Evolutionary conservation across 1,284 basidiomycete species (phyloP).

Genomic region (Mycena citricolor): DNA sequence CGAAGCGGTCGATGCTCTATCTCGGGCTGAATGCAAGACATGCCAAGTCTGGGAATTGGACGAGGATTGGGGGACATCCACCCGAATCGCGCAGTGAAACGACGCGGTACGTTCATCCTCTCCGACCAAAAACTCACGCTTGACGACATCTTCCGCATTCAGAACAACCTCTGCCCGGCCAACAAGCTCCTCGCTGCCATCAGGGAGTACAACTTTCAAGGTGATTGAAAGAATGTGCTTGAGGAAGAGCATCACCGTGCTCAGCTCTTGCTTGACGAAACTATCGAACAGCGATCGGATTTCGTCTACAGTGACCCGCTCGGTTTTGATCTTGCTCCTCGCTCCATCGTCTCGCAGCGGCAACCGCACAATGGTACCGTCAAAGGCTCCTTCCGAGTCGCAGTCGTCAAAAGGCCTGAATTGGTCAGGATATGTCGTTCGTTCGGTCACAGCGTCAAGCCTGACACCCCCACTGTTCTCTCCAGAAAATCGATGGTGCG

Average conservation of each 20-base stretch:
- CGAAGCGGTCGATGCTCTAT: conserved; percentile 20
- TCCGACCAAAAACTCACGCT: too few species aligned
- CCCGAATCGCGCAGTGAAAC: too few species aligned
- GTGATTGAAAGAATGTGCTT: conserved; percentile 28
- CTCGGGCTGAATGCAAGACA: conserved; percentile 19
- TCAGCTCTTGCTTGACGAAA: conserved; percentile 30
- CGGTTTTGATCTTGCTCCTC: conserved; percentile 24
- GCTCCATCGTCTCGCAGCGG: conserved; percentile 25
- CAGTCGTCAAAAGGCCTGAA: conserved; percentile 25
- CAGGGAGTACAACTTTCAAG: conserved; percentile 25
- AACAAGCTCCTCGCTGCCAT: conserved; percentile 18
- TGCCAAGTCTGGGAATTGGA: conserved; percentile 21
- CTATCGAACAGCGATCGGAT: conserved; percentile 27
- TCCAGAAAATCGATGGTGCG: conserved; percentile 27
- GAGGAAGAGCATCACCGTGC: conserved; percentile 31
- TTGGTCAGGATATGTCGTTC: conserved; percentile 24
- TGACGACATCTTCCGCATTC: too few species aligned
- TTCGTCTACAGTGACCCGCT: conserved; percentile 17
- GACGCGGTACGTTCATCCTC: too few species aligned
- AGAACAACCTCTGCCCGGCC: conserved; percentile 22
- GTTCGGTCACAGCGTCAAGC: conserved; percentile 17
- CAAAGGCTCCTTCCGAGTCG: conserved; percentile 5
- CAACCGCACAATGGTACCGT: conserved; percentile 32
- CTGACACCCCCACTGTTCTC: conserved; percentile 22
- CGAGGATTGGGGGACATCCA: too few species aligned